Conservation (phyloP, 257 asterid species). For the Echites panduratus region DNA sequence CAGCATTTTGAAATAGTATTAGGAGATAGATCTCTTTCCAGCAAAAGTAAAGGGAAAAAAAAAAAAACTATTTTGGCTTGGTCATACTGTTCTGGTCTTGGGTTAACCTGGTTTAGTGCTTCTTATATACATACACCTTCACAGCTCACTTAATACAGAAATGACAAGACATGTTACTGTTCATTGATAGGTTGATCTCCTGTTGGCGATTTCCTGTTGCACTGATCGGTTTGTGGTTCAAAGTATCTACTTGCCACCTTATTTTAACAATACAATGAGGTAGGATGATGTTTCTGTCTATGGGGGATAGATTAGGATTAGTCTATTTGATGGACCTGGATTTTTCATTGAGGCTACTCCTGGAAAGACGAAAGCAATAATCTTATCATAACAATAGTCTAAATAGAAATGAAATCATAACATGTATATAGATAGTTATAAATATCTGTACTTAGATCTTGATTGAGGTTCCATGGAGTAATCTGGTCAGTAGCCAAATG, state of each 20-base stretch:
- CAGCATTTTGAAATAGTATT: no score
- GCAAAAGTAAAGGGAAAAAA: no score
- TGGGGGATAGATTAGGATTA: neutral
- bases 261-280: neutral
- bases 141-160: neutral
- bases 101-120: neutral
- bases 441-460: neutral
- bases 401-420: neutral
- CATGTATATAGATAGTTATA: neutral
- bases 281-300: neutral
- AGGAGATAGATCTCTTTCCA: no score
- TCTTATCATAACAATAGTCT: neutral
- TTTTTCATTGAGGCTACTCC: neutral
- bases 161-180: neutral
- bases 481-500: neutral
- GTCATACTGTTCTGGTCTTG: neutral
- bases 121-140: neutral
- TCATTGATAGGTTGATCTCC: neutral
- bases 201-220: neutral
- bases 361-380: neutral
- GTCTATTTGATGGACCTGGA: neutral
- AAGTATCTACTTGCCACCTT: neutral
- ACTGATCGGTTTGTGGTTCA: neutral
- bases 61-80: neutral
- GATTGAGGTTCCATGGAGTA: conserved; percentile 1